These are phyloP conservation scores for Colletotrichum melonis DNA, from an alignment of 2,329 filamentous ascomycete species.

Conservation along the genomic window DNA sequence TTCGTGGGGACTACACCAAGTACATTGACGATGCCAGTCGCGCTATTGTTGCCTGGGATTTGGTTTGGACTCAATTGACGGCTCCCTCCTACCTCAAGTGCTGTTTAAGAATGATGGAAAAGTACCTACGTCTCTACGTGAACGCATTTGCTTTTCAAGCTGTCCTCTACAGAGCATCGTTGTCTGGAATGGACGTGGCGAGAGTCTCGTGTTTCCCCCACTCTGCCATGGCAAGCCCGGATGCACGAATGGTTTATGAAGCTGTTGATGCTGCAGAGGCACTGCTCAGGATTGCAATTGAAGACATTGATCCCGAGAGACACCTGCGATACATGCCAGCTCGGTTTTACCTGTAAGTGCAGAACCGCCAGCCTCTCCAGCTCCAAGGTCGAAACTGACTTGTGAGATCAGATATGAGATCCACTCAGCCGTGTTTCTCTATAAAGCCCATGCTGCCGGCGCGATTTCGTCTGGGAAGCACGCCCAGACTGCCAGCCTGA, in stretches of 20 bases:
- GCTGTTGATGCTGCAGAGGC: conserved; percentile 72
- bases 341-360: conserved; percentile 68
- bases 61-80: conserved; percentile 39
- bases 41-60: conserved; percentile 17
- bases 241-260: conserved; percentile 74
- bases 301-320: conserved; percentile 66
- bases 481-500: background rate
- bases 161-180: conserved; percentile 63
- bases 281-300: conserved; percentile 68
- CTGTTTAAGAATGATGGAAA: conserved; percentile 75
- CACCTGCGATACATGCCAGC: conserved; percentile 73
- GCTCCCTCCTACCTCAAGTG: conserved; percentile 74
- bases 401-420: conserved; percentile 47
- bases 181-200: conserved; percentile 45
- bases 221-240: conserved; percentile 65
- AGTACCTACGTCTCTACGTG: conserved; percentile 78
- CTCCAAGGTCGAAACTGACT: too few relatives aligned
- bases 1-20: conserved; percentile 30
- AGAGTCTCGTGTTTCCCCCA: conserved; percentile 58
- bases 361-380: too few relatives aligned
- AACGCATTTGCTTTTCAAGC: conserved; percentile 82
- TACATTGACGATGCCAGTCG: conserved; percentile 32
- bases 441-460: conserved; percentile 53
- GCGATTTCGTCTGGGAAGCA: conserved; percentile 7
- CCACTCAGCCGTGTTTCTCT: conserved; percentile 73